phyloP scores from a whole-genome alignment of 176 grass and related monocot species.

The Hsuehochloa calcarea region DNA sequence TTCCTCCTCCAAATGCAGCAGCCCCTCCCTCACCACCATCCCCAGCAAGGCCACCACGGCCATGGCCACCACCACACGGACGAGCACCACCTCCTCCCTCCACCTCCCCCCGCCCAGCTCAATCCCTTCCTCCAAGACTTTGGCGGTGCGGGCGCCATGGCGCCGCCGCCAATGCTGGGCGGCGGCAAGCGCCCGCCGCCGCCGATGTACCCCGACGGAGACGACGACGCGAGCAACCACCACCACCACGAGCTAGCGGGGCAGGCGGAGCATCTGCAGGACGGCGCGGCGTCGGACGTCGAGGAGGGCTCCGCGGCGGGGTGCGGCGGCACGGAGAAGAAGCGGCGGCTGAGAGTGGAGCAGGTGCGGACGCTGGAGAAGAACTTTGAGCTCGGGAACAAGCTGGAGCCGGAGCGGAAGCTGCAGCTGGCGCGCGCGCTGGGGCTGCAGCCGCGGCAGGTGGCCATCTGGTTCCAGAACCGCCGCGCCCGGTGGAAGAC shows the following conservation, averaged over 20 bases:
- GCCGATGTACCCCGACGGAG: slow-evolving; percentile 2
- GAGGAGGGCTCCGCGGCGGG: slow-evolving; percentile 13
- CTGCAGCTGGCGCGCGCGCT: slow-evolving; percentile 47
- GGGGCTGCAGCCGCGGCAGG: slow-evolving; percentile 58
- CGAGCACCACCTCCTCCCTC: slow-evolving; percentile 18
- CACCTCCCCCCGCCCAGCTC: background rate
- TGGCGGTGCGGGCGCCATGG: slow-evolving; percentile 15
- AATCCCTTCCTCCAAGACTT: slow-evolving; percentile 48
- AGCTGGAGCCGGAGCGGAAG: slow-evolving; percentile 70
- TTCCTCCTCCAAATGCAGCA: slow-evolving; percentile 84
- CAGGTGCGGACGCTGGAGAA: slow-evolving; percentile 63
- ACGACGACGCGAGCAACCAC: background rate
- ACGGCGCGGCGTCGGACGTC: background rate
- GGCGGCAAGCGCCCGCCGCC: background rate
- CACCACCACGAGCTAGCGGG: background rate
- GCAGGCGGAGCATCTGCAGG: background rate
- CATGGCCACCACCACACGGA: background rate
- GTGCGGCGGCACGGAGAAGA: slow-evolving; percentile 44
- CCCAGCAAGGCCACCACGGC: background rate
- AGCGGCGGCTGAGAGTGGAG: slow-evolving; percentile 52
- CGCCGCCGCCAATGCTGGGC: background rate
- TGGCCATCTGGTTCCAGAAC: slow-evolving; percentile 77
- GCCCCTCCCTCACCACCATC: slow-evolving; percentile 37
- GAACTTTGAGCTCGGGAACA: slow-evolving; percentile 64
- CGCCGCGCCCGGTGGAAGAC: slow-evolving; percentile 71